phyloP scores from a whole-genome alignment of 345 rosid genomes.

The Brassica rapa region DNA sequence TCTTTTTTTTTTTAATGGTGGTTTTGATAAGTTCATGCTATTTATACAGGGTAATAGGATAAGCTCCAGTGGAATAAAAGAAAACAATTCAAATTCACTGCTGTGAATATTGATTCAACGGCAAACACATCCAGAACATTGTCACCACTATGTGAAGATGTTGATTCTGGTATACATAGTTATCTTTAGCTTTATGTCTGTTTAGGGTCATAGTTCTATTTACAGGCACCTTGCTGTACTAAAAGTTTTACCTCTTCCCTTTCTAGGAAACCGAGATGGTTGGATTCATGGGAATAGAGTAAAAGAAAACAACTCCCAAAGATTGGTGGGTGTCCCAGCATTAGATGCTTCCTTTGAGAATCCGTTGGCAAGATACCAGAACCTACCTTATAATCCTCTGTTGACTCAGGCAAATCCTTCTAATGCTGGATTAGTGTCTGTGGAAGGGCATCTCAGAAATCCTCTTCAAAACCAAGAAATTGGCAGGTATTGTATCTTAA shows the following conservation, averaged over 20 bases:
- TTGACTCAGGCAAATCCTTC: slow-evolving; percentile 42
- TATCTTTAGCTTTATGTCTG: slow-evolving; percentile 1
- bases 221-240: slow-evolving; percentile 10
- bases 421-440: slow-evolving; percentile 17
- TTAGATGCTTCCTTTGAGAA: slow-evolving; percentile 70
- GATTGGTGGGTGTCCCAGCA: slow-evolving; percentile 53
- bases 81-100: slow-evolving; percentile 47
- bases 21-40: slow-evolving; percentile 16
- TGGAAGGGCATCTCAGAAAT: slow-evolving; percentile 36
- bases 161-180: slow-evolving; percentile 74
- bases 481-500: slow-evolving; percentile 64
- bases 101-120: slow-evolving; percentile 66
- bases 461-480: slow-evolving; percentile 54
- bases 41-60: slow-evolving; percentile 62
- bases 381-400: slow-evolving; percentile 38
- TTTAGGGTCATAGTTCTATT: slow-evolving; percentile 6
- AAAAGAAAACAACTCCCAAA: slow-evolving; percentile 43
- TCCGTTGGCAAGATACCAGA: slow-evolving; percentile 45
- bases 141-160: slow-evolving; percentile 75
- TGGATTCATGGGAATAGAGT: slow-evolving; percentile 14
- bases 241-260: slow-evolving; percentile 18
- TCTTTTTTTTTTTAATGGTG: slow-evolving; percentile 13
- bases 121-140: slow-evolving; percentile 71
- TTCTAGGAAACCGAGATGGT: slow-evolving; percentile 46
- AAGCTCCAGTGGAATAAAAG: slow-evolving; percentile 49